Evolutionary conservation across 306 rosid genomes (phyloP).

Genomic region (Citrullus amarus): DNA sequence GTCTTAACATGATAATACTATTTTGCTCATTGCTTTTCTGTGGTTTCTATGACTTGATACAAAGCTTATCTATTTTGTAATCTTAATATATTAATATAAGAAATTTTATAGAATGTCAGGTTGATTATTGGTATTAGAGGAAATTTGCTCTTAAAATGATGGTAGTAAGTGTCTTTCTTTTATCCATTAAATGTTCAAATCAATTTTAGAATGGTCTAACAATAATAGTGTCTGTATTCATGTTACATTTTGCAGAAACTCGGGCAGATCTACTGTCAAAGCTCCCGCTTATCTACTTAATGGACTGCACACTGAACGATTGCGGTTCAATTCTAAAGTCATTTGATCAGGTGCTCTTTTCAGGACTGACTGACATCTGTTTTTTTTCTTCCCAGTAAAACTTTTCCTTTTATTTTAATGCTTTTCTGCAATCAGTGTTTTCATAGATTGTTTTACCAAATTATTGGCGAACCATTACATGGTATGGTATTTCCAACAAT

Average conservation of each 20-base stretch:
- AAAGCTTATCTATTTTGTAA: neutral
- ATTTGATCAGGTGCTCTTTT: conserved; percentile 49
- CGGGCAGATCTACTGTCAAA: conserved; percentile 27
- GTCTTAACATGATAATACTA: neutral
- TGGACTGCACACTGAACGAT: conserved; percentile 86
- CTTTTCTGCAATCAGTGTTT: neutral
- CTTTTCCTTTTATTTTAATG: neutral
- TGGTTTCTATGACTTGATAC: neutral
- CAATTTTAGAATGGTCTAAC: neutral
- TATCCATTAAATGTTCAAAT: neutral
- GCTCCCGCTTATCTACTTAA: conserved; percentile 62
- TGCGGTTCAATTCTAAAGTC: conserved; percentile 61
- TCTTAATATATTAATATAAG: neutral
- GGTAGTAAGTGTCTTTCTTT: neutral
- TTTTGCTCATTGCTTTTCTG: conserved; percentile 1
- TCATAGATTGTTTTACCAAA: neutral
- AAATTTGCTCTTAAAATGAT: neutral
- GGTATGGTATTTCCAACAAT: neutral
- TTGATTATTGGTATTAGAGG: neutral
- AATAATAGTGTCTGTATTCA: neutral
- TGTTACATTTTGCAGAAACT: conserved; percentile 35
- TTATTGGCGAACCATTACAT: neutral
- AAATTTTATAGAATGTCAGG: neutral
- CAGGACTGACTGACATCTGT: neutral
- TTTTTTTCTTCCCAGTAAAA: neutral